Evolutionary conservation across 2,329 filamentous ascomycete species (phyloP).

Genomic region (Phialophora expanda): DNA sequence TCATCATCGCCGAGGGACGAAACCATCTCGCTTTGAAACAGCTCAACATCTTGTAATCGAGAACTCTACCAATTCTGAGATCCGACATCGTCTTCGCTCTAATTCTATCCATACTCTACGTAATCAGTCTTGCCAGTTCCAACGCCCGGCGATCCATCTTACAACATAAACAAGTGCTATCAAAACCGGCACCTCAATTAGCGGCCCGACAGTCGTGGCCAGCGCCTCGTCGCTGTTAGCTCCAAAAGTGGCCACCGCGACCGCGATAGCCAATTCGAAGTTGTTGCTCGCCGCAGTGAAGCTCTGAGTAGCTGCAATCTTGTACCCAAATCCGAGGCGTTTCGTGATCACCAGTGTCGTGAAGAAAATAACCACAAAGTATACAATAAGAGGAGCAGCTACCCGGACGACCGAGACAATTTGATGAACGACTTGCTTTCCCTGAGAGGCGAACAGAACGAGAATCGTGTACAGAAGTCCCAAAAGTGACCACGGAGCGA

Average conservation of each 20-base stretch:
- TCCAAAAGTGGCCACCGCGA: constrained; percentile 81
- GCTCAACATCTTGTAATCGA: no score
- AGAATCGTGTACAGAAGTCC: constrained; percentile 86
- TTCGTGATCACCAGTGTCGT: constrained; percentile 66
- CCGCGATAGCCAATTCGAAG: constrained; percentile 55
- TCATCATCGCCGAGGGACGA: background rate
- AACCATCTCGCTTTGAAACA: background rate
- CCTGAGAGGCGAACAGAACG: constrained; percentile 83
- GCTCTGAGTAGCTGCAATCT: constrained; percentile 73
- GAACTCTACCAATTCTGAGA: no score
- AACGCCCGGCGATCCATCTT: constrained; percentile 50
- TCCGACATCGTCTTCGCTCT: no score
- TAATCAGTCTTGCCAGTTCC: constrained; percentile 35
- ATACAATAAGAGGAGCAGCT: constrained; percentile 78
- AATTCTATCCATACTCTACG: background rate
- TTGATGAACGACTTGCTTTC: constrained; percentile 75
- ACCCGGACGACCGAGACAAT: constrained; percentile 83
- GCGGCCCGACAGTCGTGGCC: constrained; percentile 79
- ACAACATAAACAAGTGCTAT: constrained; percentile 77
- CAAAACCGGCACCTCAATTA: constrained; percentile 85
- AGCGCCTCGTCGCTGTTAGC: constrained; percentile 78
- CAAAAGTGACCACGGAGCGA: constrained; percentile 76
- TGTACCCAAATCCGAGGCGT: constrained; percentile 72
- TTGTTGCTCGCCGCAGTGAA: constrained; percentile 53
- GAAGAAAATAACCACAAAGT: constrained; percentile 78